phyloP scores from a whole-genome alignment of 257 asterid species.

The Ophiorrhiza pumila region DNA sequence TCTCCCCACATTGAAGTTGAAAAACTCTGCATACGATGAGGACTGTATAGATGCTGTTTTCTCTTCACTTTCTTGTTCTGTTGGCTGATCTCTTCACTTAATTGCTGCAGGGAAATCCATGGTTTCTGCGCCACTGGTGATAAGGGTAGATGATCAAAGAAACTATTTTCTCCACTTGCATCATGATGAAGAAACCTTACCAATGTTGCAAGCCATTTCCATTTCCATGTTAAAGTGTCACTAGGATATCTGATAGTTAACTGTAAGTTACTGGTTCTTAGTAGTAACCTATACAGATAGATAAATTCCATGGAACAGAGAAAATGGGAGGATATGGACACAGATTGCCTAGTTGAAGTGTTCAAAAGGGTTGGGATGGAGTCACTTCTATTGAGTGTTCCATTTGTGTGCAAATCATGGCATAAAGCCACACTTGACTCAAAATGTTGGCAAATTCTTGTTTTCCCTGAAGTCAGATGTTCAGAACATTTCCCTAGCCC shows the following conservation, averaged over 20 bases:
- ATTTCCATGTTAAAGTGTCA: neutral
- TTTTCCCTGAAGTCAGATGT: constrained; percentile 19
- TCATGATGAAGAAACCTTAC: neutral
- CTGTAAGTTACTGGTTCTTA: neutral
- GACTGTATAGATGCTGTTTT: neutral
- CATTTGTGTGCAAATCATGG: constrained; percentile 20
- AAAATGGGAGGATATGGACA: constrained; percentile 11
- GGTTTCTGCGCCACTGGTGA: neutral
- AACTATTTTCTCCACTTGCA: neutral
- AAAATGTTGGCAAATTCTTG: constrained; percentile 11
- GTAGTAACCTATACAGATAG: neutral
- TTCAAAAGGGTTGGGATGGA: constrained; percentile 15
- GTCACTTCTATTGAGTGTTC: constrained; percentile 5
- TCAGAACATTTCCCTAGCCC: constrained; percentile 7
- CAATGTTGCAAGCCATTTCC: neutral
- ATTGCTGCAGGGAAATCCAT: constrained; percentile 5
- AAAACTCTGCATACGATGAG: neutral
- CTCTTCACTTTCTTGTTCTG: neutral
- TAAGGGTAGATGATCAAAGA: too few relatives aligned
- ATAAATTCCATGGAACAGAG: neutral
- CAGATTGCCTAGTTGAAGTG: constrained; percentile 16
- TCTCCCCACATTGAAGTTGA: neutral
- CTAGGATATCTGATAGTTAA: neutral
- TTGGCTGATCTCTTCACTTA: neutral
- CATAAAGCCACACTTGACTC: constrained; percentile 14